These are phyloP conservation scores for Huntiella savannae DNA, from an alignment of 2,329 filamentous ascomycete species.

Conservation along the genomic window DNA sequence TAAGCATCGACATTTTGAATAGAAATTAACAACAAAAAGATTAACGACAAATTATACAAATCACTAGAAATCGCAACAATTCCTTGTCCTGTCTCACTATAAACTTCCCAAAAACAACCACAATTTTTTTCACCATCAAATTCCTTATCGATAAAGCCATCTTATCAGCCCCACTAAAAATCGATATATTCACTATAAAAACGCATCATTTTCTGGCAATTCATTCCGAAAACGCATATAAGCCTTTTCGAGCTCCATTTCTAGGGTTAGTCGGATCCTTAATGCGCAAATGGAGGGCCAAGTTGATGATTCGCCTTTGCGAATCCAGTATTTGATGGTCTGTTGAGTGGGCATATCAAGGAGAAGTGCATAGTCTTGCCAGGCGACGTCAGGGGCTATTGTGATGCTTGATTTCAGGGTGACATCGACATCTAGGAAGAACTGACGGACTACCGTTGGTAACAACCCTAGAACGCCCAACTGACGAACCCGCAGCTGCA, in stretches of 20 bases:
- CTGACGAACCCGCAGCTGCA: conserved; percentile 64
- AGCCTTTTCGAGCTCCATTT: conserved; percentile 69
- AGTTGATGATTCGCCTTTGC: conserved; percentile 66
- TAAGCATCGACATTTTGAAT: conserved; percentile 11
- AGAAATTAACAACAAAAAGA: conserved; percentile 2
- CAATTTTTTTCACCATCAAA: conserved; percentile 7
- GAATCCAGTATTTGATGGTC: conserved; percentile 67
- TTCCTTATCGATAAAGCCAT: conserved; percentile 10
- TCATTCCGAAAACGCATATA: conserved; percentile 57
- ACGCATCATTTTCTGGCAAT: conserved; percentile 11
- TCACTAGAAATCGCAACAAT: background rate
- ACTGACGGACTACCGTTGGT: conserved; percentile 48
- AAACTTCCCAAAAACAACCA: conserved; percentile 5
- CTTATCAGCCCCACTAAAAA: conserved; percentile 8
- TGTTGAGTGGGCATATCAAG: conserved; percentile 67
- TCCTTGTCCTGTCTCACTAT: background rate
- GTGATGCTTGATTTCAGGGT: conserved; percentile 43
- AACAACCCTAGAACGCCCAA: conserved; percentile 60
- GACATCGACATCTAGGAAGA: conserved; percentile 66
- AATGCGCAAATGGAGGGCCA: conserved; percentile 79
- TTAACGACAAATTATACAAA: conserved; percentile 1
- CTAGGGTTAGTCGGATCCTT: conserved; percentile 63
- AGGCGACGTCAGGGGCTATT: conserved; percentile 60
- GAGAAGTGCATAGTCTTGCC: conserved; percentile 54
- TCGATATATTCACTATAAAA: conserved; percentile 4